A percentile compares a stretch with the other conserved stretches of the same genome.
Conservation (phyloP, 345 rosid genomes). For the Gossypium arboreum region DNA sequence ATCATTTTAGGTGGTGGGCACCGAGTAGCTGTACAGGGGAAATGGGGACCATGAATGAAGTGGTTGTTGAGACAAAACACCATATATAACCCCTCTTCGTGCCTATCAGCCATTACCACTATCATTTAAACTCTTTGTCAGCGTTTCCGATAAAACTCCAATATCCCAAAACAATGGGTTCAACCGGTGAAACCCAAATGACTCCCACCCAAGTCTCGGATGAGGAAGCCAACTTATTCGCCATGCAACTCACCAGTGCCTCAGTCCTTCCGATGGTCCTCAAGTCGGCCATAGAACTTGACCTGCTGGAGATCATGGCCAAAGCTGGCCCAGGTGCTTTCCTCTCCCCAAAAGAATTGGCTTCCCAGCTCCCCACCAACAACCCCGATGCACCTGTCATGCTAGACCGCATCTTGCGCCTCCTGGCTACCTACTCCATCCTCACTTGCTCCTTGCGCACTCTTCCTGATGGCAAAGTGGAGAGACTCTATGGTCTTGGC, state of each 20-base stretch:
- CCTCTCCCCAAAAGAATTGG: conserved; percentile 60
- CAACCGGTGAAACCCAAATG: conserved; percentile 63
- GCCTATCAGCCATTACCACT: background rate
- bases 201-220: conserved; percentile 62
- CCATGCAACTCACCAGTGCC: conserved; percentile 68
- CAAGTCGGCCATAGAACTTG: conserved; percentile 84
- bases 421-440: conserved; percentile 62
- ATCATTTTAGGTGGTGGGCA: background rate
- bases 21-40: background rate
- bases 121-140: conserved; percentile 1
- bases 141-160: background rate
- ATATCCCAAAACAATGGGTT: conserved; percentile 46
- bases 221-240: conserved; percentile 66
- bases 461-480: conserved; percentile 42
- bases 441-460: conserved; percentile 45
- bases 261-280: conserved; percentile 87
- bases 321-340: conserved; percentile 47
- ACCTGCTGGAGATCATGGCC: conserved; percentile 77
- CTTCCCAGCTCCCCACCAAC: conserved; percentile 63
- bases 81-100: background rate
- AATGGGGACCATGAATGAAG: background rate
- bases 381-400: conserved; percentile 73
- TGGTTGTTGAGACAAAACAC: background rate
- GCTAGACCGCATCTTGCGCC: conserved; percentile 73
- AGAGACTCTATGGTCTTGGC: conserved; percentile 63